Evolutionary conservation across 2,329 filamentous ascomycete species (phyloP).

Genomic region (Cytospora chrysosperma): DNA sequence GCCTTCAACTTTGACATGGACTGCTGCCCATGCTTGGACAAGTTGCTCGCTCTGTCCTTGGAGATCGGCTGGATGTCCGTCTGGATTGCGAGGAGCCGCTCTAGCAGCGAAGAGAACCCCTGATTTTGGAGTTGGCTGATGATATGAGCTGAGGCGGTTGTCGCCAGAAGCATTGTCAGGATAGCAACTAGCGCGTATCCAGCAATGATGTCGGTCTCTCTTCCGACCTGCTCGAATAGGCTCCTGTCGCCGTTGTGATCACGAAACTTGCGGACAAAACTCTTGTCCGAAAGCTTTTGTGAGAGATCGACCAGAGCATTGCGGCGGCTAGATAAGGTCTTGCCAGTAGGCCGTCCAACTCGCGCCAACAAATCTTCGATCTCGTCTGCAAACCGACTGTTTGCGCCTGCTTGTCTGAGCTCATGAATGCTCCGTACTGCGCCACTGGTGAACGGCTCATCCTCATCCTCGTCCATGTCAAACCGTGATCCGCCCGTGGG

Average conservation of each 20-base stretch:
- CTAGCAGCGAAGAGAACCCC: constrained; percentile 54
- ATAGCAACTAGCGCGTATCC: constrained; percentile 64
- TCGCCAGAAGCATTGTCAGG: constrained; percentile 61
- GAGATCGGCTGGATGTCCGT: constrained; percentile 60
- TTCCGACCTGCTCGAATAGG: constrained; percentile 61
- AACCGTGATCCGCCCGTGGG: constrained; percentile 31
- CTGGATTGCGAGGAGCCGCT: constrained; percentile 50
- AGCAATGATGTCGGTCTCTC: constrained; percentile 59
- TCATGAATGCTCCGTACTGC: constrained; percentile 65
- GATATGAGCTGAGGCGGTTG: constrained; percentile 59
- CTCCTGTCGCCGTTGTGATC: constrained; percentile 70
- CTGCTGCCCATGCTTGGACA: constrained; percentile 63
- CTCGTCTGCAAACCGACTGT: constrained; percentile 64
- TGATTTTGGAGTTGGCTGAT: constrained; percentile 56
- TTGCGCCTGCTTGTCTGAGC: constrained; percentile 63
- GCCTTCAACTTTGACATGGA: constrained; percentile 55
- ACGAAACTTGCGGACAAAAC: constrained; percentile 68
- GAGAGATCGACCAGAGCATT: constrained; percentile 60
- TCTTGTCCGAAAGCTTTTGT: constrained; percentile 58
- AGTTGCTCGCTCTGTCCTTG: constrained; percentile 64
- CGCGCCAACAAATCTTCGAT: constrained; percentile 63
- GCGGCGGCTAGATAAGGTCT: constrained; percentile 52
- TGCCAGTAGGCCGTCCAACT: constrained; percentile 50
- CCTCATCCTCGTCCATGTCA: constrained; percentile 43
- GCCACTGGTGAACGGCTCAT: constrained; percentile 43